phyloP scores from a whole-genome alignment of 805 yeast species.

The Lachancea lanzarotensis region DNA sequence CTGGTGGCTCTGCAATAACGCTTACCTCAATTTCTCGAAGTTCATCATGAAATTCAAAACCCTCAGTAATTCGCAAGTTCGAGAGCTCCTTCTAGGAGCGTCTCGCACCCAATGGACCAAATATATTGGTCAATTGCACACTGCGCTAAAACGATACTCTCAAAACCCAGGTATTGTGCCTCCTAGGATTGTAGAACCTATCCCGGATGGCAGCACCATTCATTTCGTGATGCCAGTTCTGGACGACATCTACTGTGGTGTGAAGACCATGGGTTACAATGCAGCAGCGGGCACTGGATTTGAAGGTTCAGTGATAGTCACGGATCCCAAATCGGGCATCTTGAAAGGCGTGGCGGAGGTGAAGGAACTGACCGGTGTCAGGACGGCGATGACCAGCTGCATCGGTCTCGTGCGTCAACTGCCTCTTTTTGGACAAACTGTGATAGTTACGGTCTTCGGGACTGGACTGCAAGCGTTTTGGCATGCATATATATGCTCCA shows the following conservation, averaged over 20 bases:
- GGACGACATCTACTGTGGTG: slow-evolving; percentile 46
- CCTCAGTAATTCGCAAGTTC: slow-evolving; percentile 2
- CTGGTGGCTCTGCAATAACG: too few species aligned
- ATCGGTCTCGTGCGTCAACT: slow-evolving; percentile 35
- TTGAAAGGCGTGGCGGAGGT: slow-evolving; percentile 52
- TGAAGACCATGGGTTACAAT: slow-evolving; percentile 43
- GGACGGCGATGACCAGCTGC: slow-evolving; percentile 56
- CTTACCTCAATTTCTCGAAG: too few species aligned
- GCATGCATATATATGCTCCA: slow-evolving; percentile 37
- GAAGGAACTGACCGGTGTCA: slow-evolving; percentile 52
- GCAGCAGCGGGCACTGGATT: slow-evolving; percentile 53
- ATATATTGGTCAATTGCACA: slow-evolving; percentile 9
- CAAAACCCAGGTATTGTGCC: slow-evolving; percentile 45
- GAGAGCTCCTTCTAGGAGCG: slow-evolving; percentile 1
- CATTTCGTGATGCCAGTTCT: slow-evolving; percentile 66
- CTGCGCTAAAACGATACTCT: slow-evolving; percentile 38
- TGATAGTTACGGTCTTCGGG: slow-evolving; percentile 42
- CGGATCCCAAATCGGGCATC: slow-evolving; percentile 46
- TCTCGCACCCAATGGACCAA: not conserved
- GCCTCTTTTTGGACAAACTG: slow-evolving; percentile 13
- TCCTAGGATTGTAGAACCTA: slow-evolving; percentile 42
- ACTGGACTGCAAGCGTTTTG: slow-evolving; percentile 60
- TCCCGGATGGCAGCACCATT: slow-evolving; percentile 34
- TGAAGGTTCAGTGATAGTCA: slow-evolving; percentile 47
- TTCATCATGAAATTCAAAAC: not conserved